These are phyloP conservation scores for Xylariaceae sp. DNA, from an alignment of 2,329 filamentous ascomycete species.

Conservation along the genomic window DNA sequence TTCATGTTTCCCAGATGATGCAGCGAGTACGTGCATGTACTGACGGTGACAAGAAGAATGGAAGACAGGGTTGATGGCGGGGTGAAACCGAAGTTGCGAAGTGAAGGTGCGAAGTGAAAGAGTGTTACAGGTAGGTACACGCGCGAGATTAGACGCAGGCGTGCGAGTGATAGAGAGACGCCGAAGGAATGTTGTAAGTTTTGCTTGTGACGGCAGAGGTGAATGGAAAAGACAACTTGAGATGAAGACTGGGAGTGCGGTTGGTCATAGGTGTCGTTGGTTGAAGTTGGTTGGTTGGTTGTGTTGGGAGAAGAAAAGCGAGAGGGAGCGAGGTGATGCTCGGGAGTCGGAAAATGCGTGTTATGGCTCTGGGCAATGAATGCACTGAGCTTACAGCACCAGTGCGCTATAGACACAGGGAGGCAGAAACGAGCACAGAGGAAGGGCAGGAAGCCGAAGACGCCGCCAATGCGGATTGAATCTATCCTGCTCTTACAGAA, in stretches of 20 bases:
- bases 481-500: too few relatives aligned
- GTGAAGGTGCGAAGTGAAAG: background rate
- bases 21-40: too few relatives aligned
- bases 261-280: background rate
- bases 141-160: too few relatives aligned
- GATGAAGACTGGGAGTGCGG: background rate
- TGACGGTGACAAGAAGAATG: slow-evolving; percentile 19
- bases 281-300: background rate
- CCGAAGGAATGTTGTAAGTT: too few relatives aligned
- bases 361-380: too few relatives aligned
- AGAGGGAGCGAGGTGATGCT: background rate
- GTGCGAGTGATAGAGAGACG: too few relatives aligned
- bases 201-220: background rate
- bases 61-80: slow-evolving; percentile 2
- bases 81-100: background rate
- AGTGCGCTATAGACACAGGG: background rate
- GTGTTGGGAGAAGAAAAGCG: background rate
- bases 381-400: too few relatives aligned
- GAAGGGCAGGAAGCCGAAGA: background rate
- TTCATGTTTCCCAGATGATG: slow-evolving; percentile 22
- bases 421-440: background rate
- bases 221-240: background rate
- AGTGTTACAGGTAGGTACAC: slow-evolving; percentile 2
- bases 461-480: too few relatives aligned
- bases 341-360: background rate